Percentiles rank a stretch among this genome's conserved stretches.
Conservation (phyloP, 306 rosid species). For the Betula pendula region DNA sequence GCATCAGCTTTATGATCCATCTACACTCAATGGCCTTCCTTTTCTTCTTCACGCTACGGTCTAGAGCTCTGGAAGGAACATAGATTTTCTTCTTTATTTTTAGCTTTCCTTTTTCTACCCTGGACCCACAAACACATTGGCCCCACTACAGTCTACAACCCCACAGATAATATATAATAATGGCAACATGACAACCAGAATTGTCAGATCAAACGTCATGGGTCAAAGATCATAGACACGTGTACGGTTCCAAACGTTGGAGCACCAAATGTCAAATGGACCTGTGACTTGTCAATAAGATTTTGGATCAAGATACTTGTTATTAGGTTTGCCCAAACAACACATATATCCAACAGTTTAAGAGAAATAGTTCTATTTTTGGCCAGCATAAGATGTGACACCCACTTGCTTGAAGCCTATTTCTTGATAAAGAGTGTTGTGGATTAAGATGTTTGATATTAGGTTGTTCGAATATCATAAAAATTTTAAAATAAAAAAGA, state of each 20-base stretch:
- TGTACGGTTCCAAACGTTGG: background rate
- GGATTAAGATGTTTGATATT: too few relatives aligned
- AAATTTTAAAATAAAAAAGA: too few relatives aligned
- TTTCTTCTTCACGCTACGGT: conserved; percentile 18
- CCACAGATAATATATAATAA: background rate
- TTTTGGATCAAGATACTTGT: too few relatives aligned
- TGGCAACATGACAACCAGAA: background rate
- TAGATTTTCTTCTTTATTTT: conserved; percentile 4
- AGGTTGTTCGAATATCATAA: too few relatives aligned
- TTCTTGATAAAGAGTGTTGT: too few relatives aligned
- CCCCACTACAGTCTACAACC: conserved; percentile 12
- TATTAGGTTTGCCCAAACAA: too few relatives aligned
- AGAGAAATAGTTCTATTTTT: too few relatives aligned
- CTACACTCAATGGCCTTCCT: background rate
- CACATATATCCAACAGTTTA: too few relatives aligned
- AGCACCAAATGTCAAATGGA: background rate
- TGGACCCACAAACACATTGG: conserved; percentile 34
- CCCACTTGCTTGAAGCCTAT: too few relatives aligned
- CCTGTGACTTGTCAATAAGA: background rate
- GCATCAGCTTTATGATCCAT: conserved; percentile 2
- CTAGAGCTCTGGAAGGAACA: conserved; percentile 1
- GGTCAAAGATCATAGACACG: background rate
- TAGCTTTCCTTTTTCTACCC: conserved; percentile 18
- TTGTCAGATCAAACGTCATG: background rate
- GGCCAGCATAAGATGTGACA: too few relatives aligned